phyloP scores from a whole-genome alignment of 2,329 filamentous ascomycete species.

The Malbranchea zuffiana region DNA sequence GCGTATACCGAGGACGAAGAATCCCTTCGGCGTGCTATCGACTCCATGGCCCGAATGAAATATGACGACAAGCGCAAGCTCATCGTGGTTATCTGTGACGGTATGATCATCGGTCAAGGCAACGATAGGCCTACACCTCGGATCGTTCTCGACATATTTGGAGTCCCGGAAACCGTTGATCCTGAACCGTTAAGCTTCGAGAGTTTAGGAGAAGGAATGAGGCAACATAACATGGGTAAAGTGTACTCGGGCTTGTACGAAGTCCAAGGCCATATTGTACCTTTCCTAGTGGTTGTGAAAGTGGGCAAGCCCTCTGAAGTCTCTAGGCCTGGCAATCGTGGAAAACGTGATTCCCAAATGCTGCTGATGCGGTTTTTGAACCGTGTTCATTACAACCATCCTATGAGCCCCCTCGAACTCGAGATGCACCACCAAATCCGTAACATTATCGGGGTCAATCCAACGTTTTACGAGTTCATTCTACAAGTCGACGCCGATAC shows the following conservation, averaged over 20 bases:
- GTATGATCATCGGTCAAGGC: constrained; percentile 98
- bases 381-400: constrained; percentile 90
- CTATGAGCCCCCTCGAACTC: constrained; percentile 92
- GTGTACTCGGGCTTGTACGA: constrained; percentile 97
- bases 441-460: constrained; percentile 97
- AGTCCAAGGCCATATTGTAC: constrained; percentile 94
- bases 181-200: constrained; percentile 95
- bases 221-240: constrained; percentile 99
- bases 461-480: constrained; percentile 95
- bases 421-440: constrained; percentile 98
- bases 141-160: constrained; percentile 93
- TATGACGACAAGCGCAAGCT: constrained; percentile 99
- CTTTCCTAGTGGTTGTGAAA: constrained; percentile 94
- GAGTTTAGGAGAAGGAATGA: constrained; percentile 85
- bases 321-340: constrained; percentile 75
- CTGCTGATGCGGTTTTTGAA: constrained; percentile 98
- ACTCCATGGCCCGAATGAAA: constrained; percentile 86
- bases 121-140: constrained; percentile 92
- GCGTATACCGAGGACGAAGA: constrained; percentile 98
- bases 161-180: constrained; percentile 85
- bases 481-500: constrained; percentile 97
- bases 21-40: constrained; percentile 88
- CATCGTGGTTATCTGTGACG: constrained; percentile 83
- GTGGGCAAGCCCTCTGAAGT: constrained; percentile 77
- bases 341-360: constrained; percentile 99